Evolutionary conservation across 2,329 filamentous ascomycete genomes (phyloP).

Genomic region (Monosporascus sp.): DNA sequence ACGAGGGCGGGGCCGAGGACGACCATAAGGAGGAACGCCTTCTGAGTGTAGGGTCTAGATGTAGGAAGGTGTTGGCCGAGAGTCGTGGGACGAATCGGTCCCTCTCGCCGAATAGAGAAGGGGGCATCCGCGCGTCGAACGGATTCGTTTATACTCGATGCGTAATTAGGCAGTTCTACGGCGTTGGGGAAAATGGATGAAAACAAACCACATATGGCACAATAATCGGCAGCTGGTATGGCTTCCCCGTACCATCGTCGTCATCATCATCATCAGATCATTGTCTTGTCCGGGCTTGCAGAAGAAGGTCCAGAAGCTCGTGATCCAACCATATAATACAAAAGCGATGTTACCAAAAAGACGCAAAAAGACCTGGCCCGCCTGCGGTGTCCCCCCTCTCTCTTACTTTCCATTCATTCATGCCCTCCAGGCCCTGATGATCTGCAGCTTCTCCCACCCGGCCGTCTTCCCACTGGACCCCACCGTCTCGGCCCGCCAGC

Average conservation of each 20-base stretch:
- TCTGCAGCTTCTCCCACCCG: conserved; percentile 90
- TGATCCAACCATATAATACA: conserved; percentile 3
- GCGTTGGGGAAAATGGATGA: conserved; percentile 23
- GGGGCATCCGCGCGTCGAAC: background rate
- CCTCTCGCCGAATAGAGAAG: no score
- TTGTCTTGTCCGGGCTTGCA: conserved; percentile 12
- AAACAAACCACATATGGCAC: conserved; percentile 12
- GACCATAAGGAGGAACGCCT: conserved; percentile 14
- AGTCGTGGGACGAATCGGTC: no score
- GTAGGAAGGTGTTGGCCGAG: no score
- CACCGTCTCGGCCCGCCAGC: conserved; percentile 74
- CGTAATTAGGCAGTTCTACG: conserved; percentile 16
- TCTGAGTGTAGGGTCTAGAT: no score
- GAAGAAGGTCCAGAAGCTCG: conserved; percentile 12
- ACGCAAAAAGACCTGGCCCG: background rate
- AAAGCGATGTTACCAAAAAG: background rate
- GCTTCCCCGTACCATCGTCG: conserved; percentile 13
- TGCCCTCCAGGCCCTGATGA: conserved; percentile 75
- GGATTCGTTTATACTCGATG: background rate
- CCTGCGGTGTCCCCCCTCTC: background rate
- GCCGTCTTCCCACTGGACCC: conserved; percentile 79
- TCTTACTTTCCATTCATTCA: background rate
- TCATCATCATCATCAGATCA: conserved; percentile 1
- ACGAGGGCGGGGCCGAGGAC: conserved; percentile 47
- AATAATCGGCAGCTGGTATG: conserved; percentile 19